Base-by-base conservation (phyloP, 345 rosid genomes). In the Gossypium raimondii region DNA sequence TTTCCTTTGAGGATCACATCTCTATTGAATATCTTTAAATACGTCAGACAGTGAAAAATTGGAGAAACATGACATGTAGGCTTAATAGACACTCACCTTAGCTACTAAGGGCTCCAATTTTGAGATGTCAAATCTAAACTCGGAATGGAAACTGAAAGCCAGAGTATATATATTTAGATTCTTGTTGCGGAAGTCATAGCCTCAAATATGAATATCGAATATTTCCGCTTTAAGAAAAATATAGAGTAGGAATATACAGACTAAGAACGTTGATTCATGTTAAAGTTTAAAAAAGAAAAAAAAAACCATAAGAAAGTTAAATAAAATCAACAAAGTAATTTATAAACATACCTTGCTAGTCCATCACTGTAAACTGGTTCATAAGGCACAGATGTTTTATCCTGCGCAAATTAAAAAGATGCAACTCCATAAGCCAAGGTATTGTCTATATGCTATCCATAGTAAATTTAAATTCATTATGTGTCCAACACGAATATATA, bases 51-150 rank as follows among this genome's bases (percentile, higher is more conserved):
- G 41, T 34, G 41, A 34, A 5, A 34, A 34, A 5, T 34, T 5
- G 41, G 41, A 34, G 41, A 4, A 34, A 34, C 7, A 34, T 34
- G 41, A 34, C 41, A 34, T 1, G 7, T 34, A 52, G 2, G 14
- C 63, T 27, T 61, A 3, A 64, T 18, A 41, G 3, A 43, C 13
- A 41, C 91, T 65, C 72, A 93, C 99, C 97, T 91, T 93, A 43
- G 99, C 99, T 66, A 94, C 98, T 86, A 94, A 70, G 13, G 98
- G 98, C 84, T 92, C 98, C 80, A 94, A 76, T 78, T 92, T 94
- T 48, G 98, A 85, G 80, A 91, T 63, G 48, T 92, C 97, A 84
- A 91, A 89, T 82, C 92, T 86, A 72, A 89, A 94, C 73, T 90
- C 97, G 0, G 89, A 86, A 7, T 88, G 88, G 83, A 88, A 95